Evolutionary conservation across 371 early-diverging fungal species (phyloP).

Genomic region (Zopfochytrium polystomum): DNA sequence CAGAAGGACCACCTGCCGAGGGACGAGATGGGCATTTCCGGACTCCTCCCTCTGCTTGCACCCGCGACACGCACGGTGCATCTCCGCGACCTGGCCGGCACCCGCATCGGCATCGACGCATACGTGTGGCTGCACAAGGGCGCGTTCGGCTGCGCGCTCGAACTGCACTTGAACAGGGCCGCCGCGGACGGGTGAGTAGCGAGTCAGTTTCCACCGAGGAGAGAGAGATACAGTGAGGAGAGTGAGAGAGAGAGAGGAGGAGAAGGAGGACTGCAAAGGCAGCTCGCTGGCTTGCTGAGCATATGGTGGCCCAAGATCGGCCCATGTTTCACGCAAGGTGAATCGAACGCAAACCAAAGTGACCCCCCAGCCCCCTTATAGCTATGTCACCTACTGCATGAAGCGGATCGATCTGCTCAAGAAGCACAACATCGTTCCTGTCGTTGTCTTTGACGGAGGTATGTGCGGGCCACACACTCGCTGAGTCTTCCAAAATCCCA

Average conservation of each 20-base stretch:
- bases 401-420: constrained; percentile 65
- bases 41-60: constrained; percentile 74
- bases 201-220: too few relatives aligned
- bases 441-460: constrained; percentile 97
- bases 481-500: background rate
- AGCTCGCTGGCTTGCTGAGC: too few relatives aligned
- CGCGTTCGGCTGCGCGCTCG: constrained; percentile 74
- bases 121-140: constrained; percentile 93
- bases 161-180: constrained; percentile 59
- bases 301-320: too few relatives aligned
- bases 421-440: constrained; percentile 70
- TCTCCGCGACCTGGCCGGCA: constrained; percentile 28
- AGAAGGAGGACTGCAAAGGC: too few relatives aligned
- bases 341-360: too few relatives aligned
- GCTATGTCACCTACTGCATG: constrained; percentile 77
- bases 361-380: too few relatives aligned
- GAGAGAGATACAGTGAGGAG: too few relatives aligned
- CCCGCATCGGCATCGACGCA: constrained; percentile 77
- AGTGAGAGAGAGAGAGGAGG: too few relatives aligned
- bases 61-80: constrained; percentile 65
- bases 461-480: background rate
- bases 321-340: too few relatives aligned
- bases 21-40: constrained; percentile 81
- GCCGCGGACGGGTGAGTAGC: too few relatives aligned
- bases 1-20: background rate